Percentiles rank a stretch among this genome's conserved stretches.
phyloP scores from a whole-genome alignment of 2,329 filamentous ascomycete species.

The Fusarium drepaniforme region DNA sequence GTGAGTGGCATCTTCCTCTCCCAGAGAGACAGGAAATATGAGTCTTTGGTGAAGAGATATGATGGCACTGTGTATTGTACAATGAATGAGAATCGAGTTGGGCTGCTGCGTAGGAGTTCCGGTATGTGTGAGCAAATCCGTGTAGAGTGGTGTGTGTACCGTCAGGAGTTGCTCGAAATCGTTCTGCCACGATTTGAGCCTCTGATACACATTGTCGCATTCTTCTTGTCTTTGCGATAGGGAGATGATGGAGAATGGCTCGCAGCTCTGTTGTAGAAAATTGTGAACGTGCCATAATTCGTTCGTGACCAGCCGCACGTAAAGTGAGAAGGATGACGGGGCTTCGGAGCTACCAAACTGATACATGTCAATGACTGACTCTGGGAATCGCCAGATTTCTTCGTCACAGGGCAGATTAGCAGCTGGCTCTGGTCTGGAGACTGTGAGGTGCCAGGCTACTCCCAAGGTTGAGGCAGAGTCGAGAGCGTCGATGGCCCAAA shows the following conservation, averaged over 20 bases:
- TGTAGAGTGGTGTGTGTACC: conserved; percentile 6
- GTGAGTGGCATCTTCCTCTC: neutral
- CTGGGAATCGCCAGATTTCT: conserved; percentile 19
- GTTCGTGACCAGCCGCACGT: conserved; percentile 6
- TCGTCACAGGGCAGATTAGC: conserved; percentile 17
- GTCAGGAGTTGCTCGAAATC: conserved; percentile 20
- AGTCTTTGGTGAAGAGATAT: conserved; percentile 18
- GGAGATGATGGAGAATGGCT: neutral
- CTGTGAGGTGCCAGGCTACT: conserved; percentile 9
- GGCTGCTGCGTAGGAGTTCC: conserved; percentile 12
- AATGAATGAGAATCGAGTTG: conserved; percentile 18
- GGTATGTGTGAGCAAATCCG: conserved; percentile 1
- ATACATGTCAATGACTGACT: conserved; percentile 15
- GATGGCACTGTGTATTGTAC: conserved; percentile 15
- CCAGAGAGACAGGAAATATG: neutral
- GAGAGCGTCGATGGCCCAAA: conserved; percentile 19
- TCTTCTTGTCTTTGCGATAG: neutral
- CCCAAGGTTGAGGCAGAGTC: conserved; percentile 10
- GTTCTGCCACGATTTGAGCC: conserved; percentile 5
- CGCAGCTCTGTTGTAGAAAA: conserved; percentile 11
- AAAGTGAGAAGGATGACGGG: conserved; percentile 9
- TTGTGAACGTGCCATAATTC: conserved; percentile 21
- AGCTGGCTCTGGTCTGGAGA: conserved; percentile 10
- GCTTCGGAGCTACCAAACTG: conserved; percentile 16
- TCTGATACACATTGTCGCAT: conserved; percentile 7